phyloP scores from a whole-genome alignment of 139 green algal species.

The Chlorella ohadii region DNA sequence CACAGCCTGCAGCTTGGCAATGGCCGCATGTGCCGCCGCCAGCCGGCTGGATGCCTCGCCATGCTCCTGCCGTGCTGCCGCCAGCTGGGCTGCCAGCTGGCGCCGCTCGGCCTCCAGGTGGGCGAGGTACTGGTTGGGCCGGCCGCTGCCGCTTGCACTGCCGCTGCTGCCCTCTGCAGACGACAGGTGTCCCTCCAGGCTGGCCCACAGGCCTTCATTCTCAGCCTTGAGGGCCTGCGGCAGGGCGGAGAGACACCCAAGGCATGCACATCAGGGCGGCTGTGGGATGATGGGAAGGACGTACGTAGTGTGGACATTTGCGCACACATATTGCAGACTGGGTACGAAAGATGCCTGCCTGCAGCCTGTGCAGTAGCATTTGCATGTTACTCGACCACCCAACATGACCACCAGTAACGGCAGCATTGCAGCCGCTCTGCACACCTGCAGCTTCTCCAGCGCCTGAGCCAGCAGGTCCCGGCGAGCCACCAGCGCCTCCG shows the following conservation, averaged over 20 bases:
- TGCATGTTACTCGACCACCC: too few species aligned
- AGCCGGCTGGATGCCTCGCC: not conserved
- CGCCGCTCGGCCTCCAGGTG: constrained; percentile 6
- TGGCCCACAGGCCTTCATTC: constrained; percentile 19
- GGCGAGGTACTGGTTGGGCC: constrained; percentile 16
- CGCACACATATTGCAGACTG: too few species aligned
- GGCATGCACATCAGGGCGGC: too few species aligned
- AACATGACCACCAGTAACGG: not conserved
- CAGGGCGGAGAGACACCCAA: not conserved
- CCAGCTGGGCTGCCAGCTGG: constrained; percentile 18
- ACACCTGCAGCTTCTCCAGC: constrained; percentile 31
- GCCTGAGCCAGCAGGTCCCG: constrained; percentile 12
- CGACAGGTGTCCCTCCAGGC: constrained; percentile 26
- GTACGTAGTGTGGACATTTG: too few species aligned
- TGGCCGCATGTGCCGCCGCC: constrained; percentile 10
- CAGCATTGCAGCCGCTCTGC: not conserved
- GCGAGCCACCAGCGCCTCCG: not conserved
- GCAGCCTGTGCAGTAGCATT: too few species aligned
- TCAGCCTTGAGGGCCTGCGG: constrained; percentile 14
- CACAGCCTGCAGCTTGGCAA: constrained; percentile 15
- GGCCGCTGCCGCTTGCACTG: not conserved
- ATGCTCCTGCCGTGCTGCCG: constrained; percentile 1
- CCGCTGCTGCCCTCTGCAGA: not conserved
- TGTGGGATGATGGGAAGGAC: too few species aligned
- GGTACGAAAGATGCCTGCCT: too few species aligned